Evolutionary conservation across 305 asterid genomes (phyloP), one percentile per base, ranked within the genome.

Genomic region (Fraxinus ornus): DNA sequence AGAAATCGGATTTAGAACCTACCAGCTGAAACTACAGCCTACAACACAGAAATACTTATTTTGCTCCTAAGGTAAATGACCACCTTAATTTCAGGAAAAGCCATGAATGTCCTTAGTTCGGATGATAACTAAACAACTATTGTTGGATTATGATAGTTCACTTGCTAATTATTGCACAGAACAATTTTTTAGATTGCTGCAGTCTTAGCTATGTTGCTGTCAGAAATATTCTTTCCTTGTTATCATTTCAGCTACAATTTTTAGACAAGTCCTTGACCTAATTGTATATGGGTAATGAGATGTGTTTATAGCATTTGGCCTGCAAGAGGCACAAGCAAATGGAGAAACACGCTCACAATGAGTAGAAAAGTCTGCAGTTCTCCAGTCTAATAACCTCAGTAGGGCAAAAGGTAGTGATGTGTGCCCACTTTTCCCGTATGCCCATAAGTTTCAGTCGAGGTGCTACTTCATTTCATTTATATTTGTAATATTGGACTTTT

Each of bases 351-450:
- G 91, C 86, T 36, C 93, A 90, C 0, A 86, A 91, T 64, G 91
- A 87, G 28, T 94, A 97, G 98, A 95, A 33, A 33, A 90, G 85
- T 91, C 94, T 1, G 80, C 91, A 47, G 99, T 95, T 77, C 75
- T 93, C 28, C 89, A 88, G 84, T 90, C 94, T 10, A 94, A 89
- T 62, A 82, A 83, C 36, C 88, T 66, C 49, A 76, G 73, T 83
- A 86, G 89, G 80, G 85, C 76, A 37, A 84, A 86, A 89, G 97
- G 98, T 94, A 86, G 44, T 12, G 44, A 77, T 9, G 17, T 47
- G 7, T 70, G 5, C 37, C 15, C 57, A 39, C 77, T 7, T 39
- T 32, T 41, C n/a, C 12, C 55, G 57, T 47, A 47, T 47, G 57
- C 57, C n/a, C 57, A 13, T 47, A 47, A 47, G 57, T 47, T 47